Conservation (phyloP, 441 rosid species). For the Omphalea diandra region DNA sequence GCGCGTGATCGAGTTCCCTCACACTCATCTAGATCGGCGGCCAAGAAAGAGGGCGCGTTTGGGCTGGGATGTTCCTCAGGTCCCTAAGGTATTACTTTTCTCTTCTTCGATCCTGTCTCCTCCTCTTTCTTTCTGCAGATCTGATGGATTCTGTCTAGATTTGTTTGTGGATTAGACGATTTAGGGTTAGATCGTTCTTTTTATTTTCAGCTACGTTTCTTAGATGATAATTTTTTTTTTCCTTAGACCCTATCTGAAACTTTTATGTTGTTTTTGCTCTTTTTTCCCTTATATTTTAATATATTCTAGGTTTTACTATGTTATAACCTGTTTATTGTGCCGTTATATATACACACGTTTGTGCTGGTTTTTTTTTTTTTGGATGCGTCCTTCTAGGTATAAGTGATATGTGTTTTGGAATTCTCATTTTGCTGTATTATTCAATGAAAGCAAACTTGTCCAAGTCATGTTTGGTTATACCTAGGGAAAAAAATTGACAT, state of each 20-base stretch:
- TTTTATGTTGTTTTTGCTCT: neutral
- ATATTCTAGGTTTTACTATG: too few species aligned
- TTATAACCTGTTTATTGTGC: too few species aligned
- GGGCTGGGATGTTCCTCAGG: constrained; percentile 82
- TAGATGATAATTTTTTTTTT: neutral
- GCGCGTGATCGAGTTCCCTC: constrained; percentile 71
- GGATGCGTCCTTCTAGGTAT: too few species aligned
- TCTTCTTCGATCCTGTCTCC: neutral
- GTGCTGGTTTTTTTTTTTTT: too few species aligned
- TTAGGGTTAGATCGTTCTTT: neutral
- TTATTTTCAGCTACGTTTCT: neutral
- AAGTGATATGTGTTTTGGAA: too few species aligned
- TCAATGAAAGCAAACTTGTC: too few species aligned
- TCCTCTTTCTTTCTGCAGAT: neutral
- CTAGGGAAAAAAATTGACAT: neutral
- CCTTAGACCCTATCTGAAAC: neutral
- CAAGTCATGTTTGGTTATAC: too few species aligned
- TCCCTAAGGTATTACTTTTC: constrained; percentile 52
- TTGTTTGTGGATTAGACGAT: neutral
- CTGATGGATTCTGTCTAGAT: constrained; percentile 1
- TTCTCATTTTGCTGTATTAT: too few species aligned
- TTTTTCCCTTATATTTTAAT: too few species aligned
- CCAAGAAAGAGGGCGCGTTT: constrained; percentile 88
- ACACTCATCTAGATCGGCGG: constrained; percentile 68
- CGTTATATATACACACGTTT: too few species aligned